Conservation (phyloP, 2,329 filamentous ascomycete genomes). For the Curvularia verruculosa region DNA sequence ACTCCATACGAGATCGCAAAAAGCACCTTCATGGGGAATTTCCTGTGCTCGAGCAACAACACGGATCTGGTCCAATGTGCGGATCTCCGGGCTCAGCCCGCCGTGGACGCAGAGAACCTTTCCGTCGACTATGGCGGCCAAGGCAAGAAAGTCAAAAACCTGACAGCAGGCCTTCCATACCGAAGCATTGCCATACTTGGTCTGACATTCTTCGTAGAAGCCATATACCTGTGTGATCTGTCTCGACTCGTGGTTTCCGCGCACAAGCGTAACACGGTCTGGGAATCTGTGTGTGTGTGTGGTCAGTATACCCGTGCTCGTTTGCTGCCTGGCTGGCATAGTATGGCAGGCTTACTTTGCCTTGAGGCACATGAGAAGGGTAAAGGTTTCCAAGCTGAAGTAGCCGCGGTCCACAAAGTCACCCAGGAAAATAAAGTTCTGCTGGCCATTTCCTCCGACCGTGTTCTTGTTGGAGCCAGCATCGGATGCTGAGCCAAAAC, state of each 20-base stretch:
- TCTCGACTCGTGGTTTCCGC: constrained; percentile 92
- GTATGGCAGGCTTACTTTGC: constrained; percentile 64
- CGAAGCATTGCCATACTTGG: constrained; percentile 98
- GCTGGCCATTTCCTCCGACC: constrained; percentile 61
- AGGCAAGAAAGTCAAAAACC: constrained; percentile 96
- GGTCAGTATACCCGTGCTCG: constrained; percentile 6
- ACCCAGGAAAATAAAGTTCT: constrained; percentile 73
- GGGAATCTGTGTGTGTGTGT: constrained; percentile 63
- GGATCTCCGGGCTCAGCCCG: constrained; percentile 94
- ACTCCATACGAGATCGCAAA: constrained; percentile 98
- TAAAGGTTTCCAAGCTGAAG: constrained; percentile 76
- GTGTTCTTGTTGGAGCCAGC: constrained; percentile 48
- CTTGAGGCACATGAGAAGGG: constrained; percentile 73
- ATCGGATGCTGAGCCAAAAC: constrained; percentile 52
- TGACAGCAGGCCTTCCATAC: constrained; percentile 99
- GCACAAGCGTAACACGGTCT: constrained; percentile 73
- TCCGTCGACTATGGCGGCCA: constrained; percentile 97
- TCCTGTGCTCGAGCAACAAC: constrained; percentile 79
- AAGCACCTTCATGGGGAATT: constrained; percentile 96
- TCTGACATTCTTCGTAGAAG: constrained; percentile 98
- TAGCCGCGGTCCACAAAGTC: constrained; percentile 78
- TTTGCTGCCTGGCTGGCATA: background rate
- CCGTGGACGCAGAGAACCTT: constrained; percentile 99
- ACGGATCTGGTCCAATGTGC: constrained; percentile 87
- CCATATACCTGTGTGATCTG: constrained; percentile 99